Base-by-base conservation (phyloP, 192 early-diverging fungal species). In the Coemansia sp. region DNA sequence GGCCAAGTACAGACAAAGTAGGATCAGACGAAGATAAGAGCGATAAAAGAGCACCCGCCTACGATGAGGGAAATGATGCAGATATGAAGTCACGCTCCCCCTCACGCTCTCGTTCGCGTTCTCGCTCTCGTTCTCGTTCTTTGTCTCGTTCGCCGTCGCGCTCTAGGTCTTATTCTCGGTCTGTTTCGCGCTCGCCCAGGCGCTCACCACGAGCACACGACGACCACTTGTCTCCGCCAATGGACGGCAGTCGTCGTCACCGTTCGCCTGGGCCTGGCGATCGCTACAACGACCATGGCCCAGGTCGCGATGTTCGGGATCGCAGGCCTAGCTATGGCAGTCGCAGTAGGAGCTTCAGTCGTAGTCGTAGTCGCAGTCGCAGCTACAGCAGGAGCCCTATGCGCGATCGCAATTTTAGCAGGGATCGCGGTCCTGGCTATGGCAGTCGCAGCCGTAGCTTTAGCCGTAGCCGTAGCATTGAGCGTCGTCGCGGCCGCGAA, bases 141-240 rank as follows among this genome's bases (percentile, higher is more conserved):
- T 22, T n/a, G 18, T 69, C 67, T 51, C 20, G n/a, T 40, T 76
- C 79, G 38, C 55, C 47, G 5, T 46, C 60, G 5, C 74, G 65
- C 43, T 40, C 67, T 52, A 33, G 57, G 31, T 59, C 57, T 3
- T 36, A 15, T 24, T 59, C 57, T n/a, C 57, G 57, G 55, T 65
- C 63, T 13, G 41, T 54, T 3, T 80, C 78, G 24, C 70, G 72
- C 43, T 76, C 79, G 38, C 66, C 67, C 20, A 44, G 65, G 3
- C 74, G 60, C 38, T 40, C 67, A 29, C 47, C 69, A 34, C 61
- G 38, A 38, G 65, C 36, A 1, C 15, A 22, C 15, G 74, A 51
- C 10, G 74, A 68, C 12, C 76, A 77, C 31, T 57, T 63, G 44
- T 72, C 79, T 29, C 75, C 79, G 31, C 75, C 79, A 38, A 57